Base-by-base conservation (phyloP, 768 basidiomycete species). In the Amyloporia xantha region DNA sequence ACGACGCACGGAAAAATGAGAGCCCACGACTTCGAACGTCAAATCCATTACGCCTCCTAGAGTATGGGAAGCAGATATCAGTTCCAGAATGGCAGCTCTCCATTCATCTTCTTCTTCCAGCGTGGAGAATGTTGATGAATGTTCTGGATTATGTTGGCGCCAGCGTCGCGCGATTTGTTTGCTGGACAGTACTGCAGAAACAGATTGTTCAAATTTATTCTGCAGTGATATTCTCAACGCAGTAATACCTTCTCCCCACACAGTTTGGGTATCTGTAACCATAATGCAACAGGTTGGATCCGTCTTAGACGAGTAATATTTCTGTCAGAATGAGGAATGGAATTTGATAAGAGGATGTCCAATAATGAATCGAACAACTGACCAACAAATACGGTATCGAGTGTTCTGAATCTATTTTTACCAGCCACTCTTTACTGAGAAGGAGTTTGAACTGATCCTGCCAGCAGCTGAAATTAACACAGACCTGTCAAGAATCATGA, bases 381-480 rank as follows among this genome's bases (percentile, higher is more conserved):
- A 89, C 87, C 58, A 88, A 67, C 54, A 90, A 75, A 66, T 88
- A 89, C 27, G 86, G 81, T 1, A 71, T 78, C 1, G 84, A 81
- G 13, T 68, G 75, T 39, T 68, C 68, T 30, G 70, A 68, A 59
- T 88, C 81, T 44, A 75, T 68, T 62, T 84, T 87, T 26, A 77
- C 78, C 11, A 89, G 71, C 87, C 87, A 90, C 63, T 88, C 85
- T 61, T 81, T 84, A 48, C 67, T 68, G 24, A 84, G 67, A 26
- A 89, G 71, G 27, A 64, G 60, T 47, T 78, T 79, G 27, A 74
- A 68, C 48, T 79, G 71, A 41, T 79, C 77, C 86, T 88, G 41
- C 19, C 1, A 10, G 27, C 17, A 40, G 25, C 20, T 42, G 24
- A 44, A 28, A 26, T 37, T 4, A 23, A 24, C 17, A 24, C 15